These are phyloP conservation scores for Lasiodiplodia theobromae DNA, from an alignment of 2,329 filamentous ascomycete species.

Conservation along the genomic window DNA sequence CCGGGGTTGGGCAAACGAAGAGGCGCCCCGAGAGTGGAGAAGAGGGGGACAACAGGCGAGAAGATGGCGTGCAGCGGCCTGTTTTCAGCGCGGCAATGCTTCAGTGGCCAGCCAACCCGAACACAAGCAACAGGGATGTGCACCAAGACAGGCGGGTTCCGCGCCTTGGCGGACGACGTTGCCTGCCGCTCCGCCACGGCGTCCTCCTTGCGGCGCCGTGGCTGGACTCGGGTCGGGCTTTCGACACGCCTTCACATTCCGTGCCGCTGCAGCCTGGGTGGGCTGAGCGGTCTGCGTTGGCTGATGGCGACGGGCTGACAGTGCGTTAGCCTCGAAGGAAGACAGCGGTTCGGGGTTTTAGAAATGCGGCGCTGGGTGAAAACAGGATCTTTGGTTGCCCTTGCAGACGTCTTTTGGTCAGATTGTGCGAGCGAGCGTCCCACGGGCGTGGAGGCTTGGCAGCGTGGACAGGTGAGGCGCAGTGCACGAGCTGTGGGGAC, in stretches of 20 bases:
- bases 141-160: constrained; percentile 7
- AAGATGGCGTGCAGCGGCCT: constrained; percentile 11
- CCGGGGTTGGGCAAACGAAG: background rate
- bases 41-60: background rate
- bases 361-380: background rate
- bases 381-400: background rate
- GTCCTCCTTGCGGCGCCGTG: constrained; percentile 2
- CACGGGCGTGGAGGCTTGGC: background rate
- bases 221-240: background rate
- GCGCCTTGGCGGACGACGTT: constrained; percentile 20
- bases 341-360: background rate
- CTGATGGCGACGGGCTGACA: constrained; percentile 19
- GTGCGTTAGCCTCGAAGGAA: constrained; percentile 6
- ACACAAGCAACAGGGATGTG: constrained; percentile 12
- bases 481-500: background rate
- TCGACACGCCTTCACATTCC: background rate
- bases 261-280: constrained; percentile 9
- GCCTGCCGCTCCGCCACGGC: constrained; percentile 12
- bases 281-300: constrained; percentile 14
- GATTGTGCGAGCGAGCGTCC: background rate
- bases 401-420: background rate
- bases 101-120: background rate
- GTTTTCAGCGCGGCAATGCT: background rate
- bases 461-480: background rate
- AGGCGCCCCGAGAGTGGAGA: background rate